A percentile compares a stretch with the other conserved stretches of the same genome.
Conservation (phyloP, 495 filamentous ascomycete genomes). For the Cetradonia linearis region DNA sequence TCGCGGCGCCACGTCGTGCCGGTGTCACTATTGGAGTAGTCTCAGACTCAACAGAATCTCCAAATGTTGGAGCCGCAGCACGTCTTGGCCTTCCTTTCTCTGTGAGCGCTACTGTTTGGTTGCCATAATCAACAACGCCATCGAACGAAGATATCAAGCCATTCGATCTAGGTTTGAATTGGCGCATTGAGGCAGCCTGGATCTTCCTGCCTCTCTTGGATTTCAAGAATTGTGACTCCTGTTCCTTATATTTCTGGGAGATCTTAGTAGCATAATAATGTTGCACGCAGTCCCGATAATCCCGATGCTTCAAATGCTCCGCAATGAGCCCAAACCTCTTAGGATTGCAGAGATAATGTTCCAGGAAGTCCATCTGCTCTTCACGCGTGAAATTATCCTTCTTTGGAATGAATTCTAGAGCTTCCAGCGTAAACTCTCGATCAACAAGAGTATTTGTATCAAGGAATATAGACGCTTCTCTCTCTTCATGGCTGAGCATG, state of each 20-base stretch:
- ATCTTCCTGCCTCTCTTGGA: slow-evolving; percentile 44
- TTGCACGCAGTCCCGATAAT: slow-evolving; percentile 77
- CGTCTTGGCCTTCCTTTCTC: slow-evolving; percentile 60
- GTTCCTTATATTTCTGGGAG: slow-evolving; percentile 66
- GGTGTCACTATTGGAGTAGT: slow-evolving; percentile 29
- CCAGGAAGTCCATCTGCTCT: slow-evolving; percentile 68
- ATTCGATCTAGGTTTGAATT: slow-evolving; percentile 56
- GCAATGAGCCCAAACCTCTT: slow-evolving; percentile 94
- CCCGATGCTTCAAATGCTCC: slow-evolving; percentile 55
- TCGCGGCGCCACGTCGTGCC: slow-evolving; percentile 39
- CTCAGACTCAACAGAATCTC: slow-evolving; percentile 49
- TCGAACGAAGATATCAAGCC: slow-evolving; percentile 67
- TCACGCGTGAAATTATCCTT: slow-evolving; percentile 74
- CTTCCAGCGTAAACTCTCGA: slow-evolving; percentile 52
- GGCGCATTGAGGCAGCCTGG: slow-evolving; percentile 31
- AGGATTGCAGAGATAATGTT: slow-evolving; percentile 66
- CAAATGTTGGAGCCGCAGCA: slow-evolving; percentile 63
- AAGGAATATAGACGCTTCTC: slow-evolving; percentile 45
- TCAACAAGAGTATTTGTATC: slow-evolving; percentile 65
- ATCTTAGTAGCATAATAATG: slow-evolving; percentile 96
- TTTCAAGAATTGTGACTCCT: slow-evolving; percentile 42
- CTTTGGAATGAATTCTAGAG: slow-evolving; percentile 64
- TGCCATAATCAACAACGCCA: slow-evolving; percentile 40
- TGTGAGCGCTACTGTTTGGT: slow-evolving; percentile 45
- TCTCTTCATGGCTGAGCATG: slow-evolving; percentile 52